Base-by-base conservation (phyloP, 2,329 filamentous ascomycete species). In the Aureobasidium zeae region DNA sequence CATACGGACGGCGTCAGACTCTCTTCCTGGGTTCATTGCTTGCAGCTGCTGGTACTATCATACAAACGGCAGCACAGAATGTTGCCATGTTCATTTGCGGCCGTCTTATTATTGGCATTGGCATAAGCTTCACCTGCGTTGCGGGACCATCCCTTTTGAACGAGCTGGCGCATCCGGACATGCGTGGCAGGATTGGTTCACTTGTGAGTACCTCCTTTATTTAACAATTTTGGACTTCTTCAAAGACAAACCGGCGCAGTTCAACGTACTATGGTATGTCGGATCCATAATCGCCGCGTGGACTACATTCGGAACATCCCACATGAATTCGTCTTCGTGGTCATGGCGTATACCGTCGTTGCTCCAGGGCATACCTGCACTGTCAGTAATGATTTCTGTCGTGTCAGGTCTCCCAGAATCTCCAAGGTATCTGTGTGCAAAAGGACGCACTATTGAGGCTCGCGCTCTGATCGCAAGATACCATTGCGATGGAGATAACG, bases 401-500 rank as follows among this genome's bases (percentile, higher is more conserved):
- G n/a, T n/a, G n/a, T n/a, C n/a, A n/a, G n/a, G n/a, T n/a, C 38
- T 53, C 2, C 54, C 55, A 2, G 55, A 57, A 26, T 54, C 51
- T 8, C 55, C 55, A 3, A 31, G 55, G 12, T 57, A 51, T 50
- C 43, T 57, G 13, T 42, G 55, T 11, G 50, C 49, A 0, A 51
- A 53, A 35, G 48, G 50, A 35, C 51, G 56, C 10, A 41, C 50
- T 11, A 25, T 52, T 12, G 55, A 61, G 32, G 57, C 58, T 17
- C 41, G 57, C 1, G 19, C 48, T 2, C 56, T 63, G 16, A 48
- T 69, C 0, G 58, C 59, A 15, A 64, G 63, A 28, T 69, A 66
- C 48, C 68, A 71, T 42, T 63, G 61, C 7, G 62, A 66, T 47
- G 68, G 67, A 5, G 61, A 71, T 44, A 51, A 51, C 1, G 57